Evolutionary conservation across 2,329 filamentous ascomycete species (phyloP).

Genomic region (Chrysoporthe puriensis): DNA sequence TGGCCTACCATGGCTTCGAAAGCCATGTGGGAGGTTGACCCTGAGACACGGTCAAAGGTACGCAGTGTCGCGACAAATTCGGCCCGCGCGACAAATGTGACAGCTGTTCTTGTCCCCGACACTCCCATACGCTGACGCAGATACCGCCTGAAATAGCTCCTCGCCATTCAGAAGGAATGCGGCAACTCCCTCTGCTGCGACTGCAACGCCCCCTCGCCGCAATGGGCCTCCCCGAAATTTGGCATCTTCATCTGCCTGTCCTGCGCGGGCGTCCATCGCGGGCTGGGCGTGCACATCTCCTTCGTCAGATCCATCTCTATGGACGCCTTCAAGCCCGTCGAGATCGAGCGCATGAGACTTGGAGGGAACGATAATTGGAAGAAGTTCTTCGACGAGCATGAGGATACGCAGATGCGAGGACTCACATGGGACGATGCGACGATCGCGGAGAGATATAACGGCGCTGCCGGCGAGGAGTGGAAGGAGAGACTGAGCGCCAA

Average conservation of each 20-base stretch:
- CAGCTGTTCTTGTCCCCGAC: slow-evolving; percentile 7
- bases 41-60: slow-evolving; percentile 94
- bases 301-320: slow-evolving; percentile 98
- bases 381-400: slow-evolving; percentile 79
- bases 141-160: slow-evolving; percentile 63
- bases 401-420: slow-evolving; percentile 67
- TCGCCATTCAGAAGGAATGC: slow-evolving; percentile 86
- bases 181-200: slow-evolving; percentile 92
- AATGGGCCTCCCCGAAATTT: slow-evolving; percentile 98
- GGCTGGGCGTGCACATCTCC: slow-evolving; percentile 95
- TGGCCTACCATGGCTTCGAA: slow-evolving; percentile 63
- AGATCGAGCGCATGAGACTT: slow-evolving; percentile 91
- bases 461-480: slow-evolving; percentile 91
- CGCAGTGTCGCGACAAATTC: not conserved
- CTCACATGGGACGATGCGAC: slow-evolving; percentile 83
- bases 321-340: slow-evolving; percentile 94
- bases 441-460: slow-evolving; percentile 87
- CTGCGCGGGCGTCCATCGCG: slow-evolving; percentile 92
- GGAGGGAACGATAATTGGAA: slow-evolving; percentile 91
- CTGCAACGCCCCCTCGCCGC: slow-evolving; percentile 91
- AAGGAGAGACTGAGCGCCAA: slow-evolving; percentile 87
- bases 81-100: not conserved
- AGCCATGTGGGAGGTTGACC: slow-evolving; percentile 98
- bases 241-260: slow-evolving; percentile 98
- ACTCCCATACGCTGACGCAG: slow-evolving; percentile 20